Percentiles rank a stretch among this genome's conserved stretches.
Conservation (phyloP, 352 stramenopile species). For the Phytophthora capsici region DNA sequence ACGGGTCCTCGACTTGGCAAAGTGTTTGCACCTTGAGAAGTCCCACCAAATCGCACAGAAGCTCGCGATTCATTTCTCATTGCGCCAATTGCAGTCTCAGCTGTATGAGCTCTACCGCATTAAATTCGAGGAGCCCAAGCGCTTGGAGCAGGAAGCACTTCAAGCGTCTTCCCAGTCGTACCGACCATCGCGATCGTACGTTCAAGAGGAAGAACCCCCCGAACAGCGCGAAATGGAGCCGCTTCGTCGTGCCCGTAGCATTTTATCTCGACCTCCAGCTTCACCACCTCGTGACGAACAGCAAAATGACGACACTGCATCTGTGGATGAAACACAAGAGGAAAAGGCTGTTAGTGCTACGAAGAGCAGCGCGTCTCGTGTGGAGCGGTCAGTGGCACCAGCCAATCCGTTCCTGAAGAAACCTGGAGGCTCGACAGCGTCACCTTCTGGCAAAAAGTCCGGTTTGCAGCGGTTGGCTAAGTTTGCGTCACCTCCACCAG, state of each 20-base stretch:
- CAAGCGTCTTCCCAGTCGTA: constrained; percentile 20
- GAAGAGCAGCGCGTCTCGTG: constrained; percentile 13
- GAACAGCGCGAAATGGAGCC: constrained; percentile 35
- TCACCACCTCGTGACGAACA: constrained; percentile 25
- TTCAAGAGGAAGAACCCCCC: constrained; percentile 18
- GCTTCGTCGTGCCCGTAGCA: constrained; percentile 41
- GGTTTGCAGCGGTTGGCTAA: constrained; percentile 69
- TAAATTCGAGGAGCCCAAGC: constrained; percentile 54
- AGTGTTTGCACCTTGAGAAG: constrained; percentile 85
- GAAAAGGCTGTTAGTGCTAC: constrained; percentile 2
- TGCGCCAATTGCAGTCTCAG: constrained; percentile 75
- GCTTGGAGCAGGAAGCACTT: constrained; percentile 22
- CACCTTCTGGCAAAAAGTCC: constrained; percentile 44
- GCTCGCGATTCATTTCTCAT: constrained; percentile 78
- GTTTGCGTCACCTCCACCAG: constrained; percentile 57
- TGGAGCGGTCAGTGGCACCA: constrained; percentile 61
- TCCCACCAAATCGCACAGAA: constrained; percentile 87
- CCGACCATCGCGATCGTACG: constrained; percentile 11
- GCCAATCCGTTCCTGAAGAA: constrained; percentile 83
- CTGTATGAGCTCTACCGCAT: constrained; percentile 76
- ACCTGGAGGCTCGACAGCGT: constrained; percentile 20
- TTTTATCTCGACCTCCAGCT: constrained; percentile 41
- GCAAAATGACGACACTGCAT: constrained; percentile 16
- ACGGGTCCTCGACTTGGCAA: constrained; percentile 77
- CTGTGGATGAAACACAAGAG: constrained; percentile 15